Evolutionary conservation across 257 asterid genomes (phyloP), one percentile per base, ranked within the genome.

Genomic region (Gentiana dahurica): DNA sequence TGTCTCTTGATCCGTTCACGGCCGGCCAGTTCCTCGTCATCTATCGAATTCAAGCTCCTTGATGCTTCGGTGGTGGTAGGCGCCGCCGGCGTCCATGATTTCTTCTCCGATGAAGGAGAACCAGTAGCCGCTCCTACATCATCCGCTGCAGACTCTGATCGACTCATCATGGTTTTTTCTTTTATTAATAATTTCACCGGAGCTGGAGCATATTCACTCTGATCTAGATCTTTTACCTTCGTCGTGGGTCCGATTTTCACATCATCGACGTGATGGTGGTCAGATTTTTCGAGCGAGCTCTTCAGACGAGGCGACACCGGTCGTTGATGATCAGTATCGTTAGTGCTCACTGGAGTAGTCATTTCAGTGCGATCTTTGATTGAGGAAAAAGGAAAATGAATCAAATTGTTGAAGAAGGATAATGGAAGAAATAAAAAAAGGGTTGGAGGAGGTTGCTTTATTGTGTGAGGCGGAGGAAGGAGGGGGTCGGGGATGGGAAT

Each of bases 1-100:
- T 89, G 95, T 37, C 90, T 72, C 81, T 89, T 80, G 67, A 89
- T 71, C 71, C 89, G 73, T 76, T 86, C 97, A 43, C 90, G 51
- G 62, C 94, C 87, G 36, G 62, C 69, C 12, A 39, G 60, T 62
- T 59, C 67, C 63, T 1, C 63, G 12, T 41, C 46, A 2, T 41
- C 24, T 24, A 0, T 41, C 46, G 9, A 3, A 7, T 41, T 41
- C 46, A 41, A 38, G 9, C 50, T 3, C 8, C 53, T 51, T 49
- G 63, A 3, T 48, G 55, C 66, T 8, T 66, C 60, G 2, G 11
- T 37, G 2, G 41, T 34, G 6, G 5, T 11, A 11, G 7, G 6
- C 34, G 24, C 13, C 32, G 8, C 36, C 54, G 46, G 39, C 34
- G 11, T 37, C 63, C 36, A 38, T 11, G 24, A 24, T 24, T 24